Conservation (phyloP, 2,329 filamentous ascomycete species). For the Trichoderma aggressivum region DNA sequence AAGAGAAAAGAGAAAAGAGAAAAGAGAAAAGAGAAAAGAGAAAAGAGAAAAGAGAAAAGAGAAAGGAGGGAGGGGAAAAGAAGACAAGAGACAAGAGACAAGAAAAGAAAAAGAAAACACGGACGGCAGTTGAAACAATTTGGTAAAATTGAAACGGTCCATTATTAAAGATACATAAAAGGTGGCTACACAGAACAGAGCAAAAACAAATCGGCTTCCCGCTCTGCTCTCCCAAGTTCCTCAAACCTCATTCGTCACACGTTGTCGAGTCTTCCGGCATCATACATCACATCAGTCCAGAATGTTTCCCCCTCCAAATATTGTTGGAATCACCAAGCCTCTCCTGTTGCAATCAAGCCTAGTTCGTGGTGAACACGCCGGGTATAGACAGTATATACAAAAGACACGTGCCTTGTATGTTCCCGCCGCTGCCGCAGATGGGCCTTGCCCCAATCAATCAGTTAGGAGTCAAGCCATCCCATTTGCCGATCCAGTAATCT, state of each 20-base stretch:
- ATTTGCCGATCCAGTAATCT: neutral
- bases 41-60: no score
- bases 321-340: neutral
- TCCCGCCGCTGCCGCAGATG: neutral
- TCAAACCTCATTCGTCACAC: constrained; percentile 2
- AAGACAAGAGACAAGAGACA: neutral
- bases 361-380: neutral
- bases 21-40: no score
- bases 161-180: constrained; percentile 16
- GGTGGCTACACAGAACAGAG: neutral
- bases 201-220: neutral
- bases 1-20: neutral
- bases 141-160: constrained; percentile 11
- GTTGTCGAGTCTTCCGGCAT: constrained; percentile 5
- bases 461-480: neutral
- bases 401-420: constrained; percentile 17
- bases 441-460: neutral
- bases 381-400: constrained; percentile 21
- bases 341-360: constrained; percentile 3
- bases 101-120: neutral
- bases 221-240: neutral
- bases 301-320: neutral
- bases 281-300: constrained; percentile 3
- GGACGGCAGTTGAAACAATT: neutral
- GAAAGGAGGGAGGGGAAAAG: no score